A percentile compares a stretch with the other conserved stretches of the same genome.
phyloP scores from a whole-genome alignment of 2,329 filamentous ascomycete species.

The Trichoderma sp. region DNA sequence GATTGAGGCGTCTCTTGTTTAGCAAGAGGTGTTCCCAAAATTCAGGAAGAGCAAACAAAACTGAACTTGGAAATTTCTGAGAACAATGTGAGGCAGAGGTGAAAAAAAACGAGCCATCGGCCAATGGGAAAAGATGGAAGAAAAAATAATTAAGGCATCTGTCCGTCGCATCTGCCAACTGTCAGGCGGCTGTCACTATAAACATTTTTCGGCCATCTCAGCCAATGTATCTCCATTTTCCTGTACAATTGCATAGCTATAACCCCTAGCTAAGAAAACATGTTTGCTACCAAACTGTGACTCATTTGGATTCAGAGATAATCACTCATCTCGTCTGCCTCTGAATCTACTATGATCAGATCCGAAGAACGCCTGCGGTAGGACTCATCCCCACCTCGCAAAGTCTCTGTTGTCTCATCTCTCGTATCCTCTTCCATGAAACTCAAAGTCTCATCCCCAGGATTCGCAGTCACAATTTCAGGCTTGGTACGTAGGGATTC shows the following conservation, averaged over 20 bases:
- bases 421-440: background rate
- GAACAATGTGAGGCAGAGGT: background rate
- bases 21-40: background rate
- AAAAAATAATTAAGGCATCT: background rate
- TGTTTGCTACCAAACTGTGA: background rate
- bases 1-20: background rate
- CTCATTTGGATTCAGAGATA: background rate
- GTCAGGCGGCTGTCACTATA: background rate
- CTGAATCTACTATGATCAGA: background rate
- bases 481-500: background rate
- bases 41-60: background rate
- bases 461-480: background rate
- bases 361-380: background rate
- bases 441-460: background rate
- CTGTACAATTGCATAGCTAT: background rate
- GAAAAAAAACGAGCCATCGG: background rate
- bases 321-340: background rate
- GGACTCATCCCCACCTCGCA: background rate
- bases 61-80: background rate
- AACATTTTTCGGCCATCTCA: background rate
- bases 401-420: background rate
- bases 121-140: background rate
- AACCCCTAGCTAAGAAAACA: background rate
- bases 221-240: conserved; percentile 7
- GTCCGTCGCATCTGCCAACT: conserved; percentile 1